Base-by-base conservation (phyloP, 441 rosid genomes). In the Adansonia gregorii region DNA sequence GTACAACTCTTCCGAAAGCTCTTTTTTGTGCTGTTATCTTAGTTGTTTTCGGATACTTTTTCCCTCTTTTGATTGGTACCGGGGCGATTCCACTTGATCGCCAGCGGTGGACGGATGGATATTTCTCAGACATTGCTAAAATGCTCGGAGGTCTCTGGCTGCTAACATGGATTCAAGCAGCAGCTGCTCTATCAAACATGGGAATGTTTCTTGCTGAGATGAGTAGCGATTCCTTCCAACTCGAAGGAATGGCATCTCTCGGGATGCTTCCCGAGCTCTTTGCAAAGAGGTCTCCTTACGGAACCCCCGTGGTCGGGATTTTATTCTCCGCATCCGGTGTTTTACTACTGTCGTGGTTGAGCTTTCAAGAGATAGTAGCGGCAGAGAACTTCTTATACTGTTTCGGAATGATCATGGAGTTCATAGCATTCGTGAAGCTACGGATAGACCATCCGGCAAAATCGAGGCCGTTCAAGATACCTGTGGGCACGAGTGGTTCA, bases 201-300 rank as follows among this genome's bases (percentile, higher is more conserved):
- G 89, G 89, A 43, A 82, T 87, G 88, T 87, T 87, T 67, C 51
- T 87, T 56, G 85, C 88, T 8, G 89, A 87, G 74, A 87, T 87
- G 89, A 87, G 87, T 74, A 83, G 89, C 15, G 88, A 87, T 56
- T 78, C 89, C 17, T 87, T 85, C 73, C 89, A 85, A 64, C 86
- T 87, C 17, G 76, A 81, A 12, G 89, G 89, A 9, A 87, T 87
- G 88, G 88, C 88, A 0, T 83, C 83, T 43, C 78, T 75, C 1
- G 82, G 89, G 8, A 83, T 87, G 88, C 83, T 87, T 35, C 89
- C 88, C 0, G 86, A 83, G 78, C 51, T 76, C 80, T 87, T 87
- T 2, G 84, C 80, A 48, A 80, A 82, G 61, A 79, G 89, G 56
- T 87, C 89, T 55, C 78, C 64, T 4, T 54, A 85, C 51, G 88